phyloP scores from a whole-genome alignment of 768 basidiomycete species.

The Suillus weaverae region DNA sequence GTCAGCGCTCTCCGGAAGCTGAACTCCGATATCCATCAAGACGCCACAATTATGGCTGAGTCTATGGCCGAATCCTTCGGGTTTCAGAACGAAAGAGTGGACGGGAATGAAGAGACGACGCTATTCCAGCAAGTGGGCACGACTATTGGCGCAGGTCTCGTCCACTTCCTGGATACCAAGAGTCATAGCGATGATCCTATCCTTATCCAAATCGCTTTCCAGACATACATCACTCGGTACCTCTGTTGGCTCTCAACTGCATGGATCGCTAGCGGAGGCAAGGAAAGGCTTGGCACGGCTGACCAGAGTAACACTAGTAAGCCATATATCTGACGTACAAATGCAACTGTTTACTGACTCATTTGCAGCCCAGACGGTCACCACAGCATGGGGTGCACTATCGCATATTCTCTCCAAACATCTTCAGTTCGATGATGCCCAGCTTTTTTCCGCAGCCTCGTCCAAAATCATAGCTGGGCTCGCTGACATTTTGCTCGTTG shows the following conservation, averaged over 20 bases:
- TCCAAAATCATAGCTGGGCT: slow-evolving; percentile 27
- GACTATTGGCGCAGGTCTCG: slow-evolving; percentile 21
- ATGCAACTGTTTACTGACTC: background rate
- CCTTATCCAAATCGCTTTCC: slow-evolving; percentile 38
- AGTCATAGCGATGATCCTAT: slow-evolving; percentile 35
- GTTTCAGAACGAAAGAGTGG: slow-evolving; percentile 18
- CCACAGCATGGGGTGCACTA: slow-evolving; percentile 45
- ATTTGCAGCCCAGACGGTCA: slow-evolving; percentile 40
- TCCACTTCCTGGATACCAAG: slow-evolving; percentile 30
- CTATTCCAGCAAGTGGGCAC: slow-evolving; percentile 17
- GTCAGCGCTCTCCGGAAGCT: slow-evolving; percentile 42
- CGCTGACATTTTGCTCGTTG: slow-evolving; percentile 28
- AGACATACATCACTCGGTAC: slow-evolving; percentile 28
- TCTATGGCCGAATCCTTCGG: slow-evolving; percentile 44
- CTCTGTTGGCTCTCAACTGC: slow-evolving; percentile 28
- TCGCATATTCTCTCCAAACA: slow-evolving; percentile 34
- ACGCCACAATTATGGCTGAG: slow-evolving; percentile 48
- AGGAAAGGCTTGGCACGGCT: slow-evolving; percentile 37
- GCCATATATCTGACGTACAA: background rate
- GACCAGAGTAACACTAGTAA: slow-evolving; percentile 4
- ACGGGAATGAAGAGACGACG: slow-evolving; percentile 23
- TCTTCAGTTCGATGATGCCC: slow-evolving; percentile 19
- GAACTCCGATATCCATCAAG: slow-evolving; percentile 50
- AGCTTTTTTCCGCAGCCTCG: slow-evolving; percentile 24
- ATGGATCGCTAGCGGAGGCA: slow-evolving; percentile 33